Conservation (phyloP, 2,329 filamentous ascomycete genomes). For the Neonectria punicea region DNA sequence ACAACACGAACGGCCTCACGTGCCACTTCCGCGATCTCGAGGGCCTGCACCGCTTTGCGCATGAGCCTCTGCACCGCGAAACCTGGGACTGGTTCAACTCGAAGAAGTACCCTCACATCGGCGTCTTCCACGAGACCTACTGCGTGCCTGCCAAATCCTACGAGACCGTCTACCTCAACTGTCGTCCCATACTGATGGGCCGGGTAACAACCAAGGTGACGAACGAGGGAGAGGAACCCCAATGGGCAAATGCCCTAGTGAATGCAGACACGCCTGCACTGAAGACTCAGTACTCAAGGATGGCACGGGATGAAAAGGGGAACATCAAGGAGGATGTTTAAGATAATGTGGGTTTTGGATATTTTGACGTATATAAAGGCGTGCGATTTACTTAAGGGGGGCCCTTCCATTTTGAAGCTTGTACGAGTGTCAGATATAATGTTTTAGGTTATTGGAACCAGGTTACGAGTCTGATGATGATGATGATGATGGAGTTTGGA, state of each 20-base stretch:
- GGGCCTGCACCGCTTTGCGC: conserved; percentile 62
- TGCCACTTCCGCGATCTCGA: conserved; percentile 63
- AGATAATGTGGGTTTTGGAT: neutral
- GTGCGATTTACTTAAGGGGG: neutral
- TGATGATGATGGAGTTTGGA: neutral
- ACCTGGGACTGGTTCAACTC: conserved; percentile 62
- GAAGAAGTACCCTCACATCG: conserved; percentile 52
- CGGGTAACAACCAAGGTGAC: conserved; percentile 39
- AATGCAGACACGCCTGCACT: conserved; percentile 45
- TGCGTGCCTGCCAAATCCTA: conserved; percentile 55
- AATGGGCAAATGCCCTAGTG: conserved; percentile 50
- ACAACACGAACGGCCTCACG: conserved; percentile 55
- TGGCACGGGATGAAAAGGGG: conserved; percentile 43
- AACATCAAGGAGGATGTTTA: conserved; percentile 23
- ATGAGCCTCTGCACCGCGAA: conserved; percentile 57
- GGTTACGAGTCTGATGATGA: neutral
- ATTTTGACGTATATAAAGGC: neutral
- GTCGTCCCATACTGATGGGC: conserved; percentile 51
- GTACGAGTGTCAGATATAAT: neutral
- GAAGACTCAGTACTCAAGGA: conserved; percentile 49
- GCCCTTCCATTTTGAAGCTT: neutral
- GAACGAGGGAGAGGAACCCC: conserved; percentile 33
- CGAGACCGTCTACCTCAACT: conserved; percentile 63
- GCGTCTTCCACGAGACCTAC: conserved; percentile 67
- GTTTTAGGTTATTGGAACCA: neutral